A percentile compares a stretch with the other conserved stretches of the same genome.
Evolutionary conservation across 805 yeast genomes (phyloP).

Genomic region (Priceomyces castillae): DNA sequence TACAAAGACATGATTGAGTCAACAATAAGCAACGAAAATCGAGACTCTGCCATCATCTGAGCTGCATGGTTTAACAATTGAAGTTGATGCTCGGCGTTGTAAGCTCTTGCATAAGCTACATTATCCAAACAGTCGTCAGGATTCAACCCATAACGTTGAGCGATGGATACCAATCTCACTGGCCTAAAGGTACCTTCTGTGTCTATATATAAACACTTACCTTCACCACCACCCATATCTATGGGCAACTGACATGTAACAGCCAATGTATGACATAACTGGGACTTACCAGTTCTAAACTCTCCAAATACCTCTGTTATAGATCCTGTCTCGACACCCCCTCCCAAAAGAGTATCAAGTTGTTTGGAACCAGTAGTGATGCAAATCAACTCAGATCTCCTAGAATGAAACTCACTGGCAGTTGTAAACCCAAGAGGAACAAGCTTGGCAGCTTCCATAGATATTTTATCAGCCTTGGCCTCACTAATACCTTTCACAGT

Average conservation of each 20-base stretch:
- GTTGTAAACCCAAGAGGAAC: conserved; percentile 98
- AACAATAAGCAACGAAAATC: conserved; percentile 88
- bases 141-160: conserved; percentile 85
- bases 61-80: conserved; percentile 87
- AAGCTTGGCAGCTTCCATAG: conserved; percentile 76
- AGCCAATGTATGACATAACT: conserved; percentile 92
- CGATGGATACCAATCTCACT: conserved; percentile 81
- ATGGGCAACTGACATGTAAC: conserved; percentile 95
- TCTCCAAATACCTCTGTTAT: conserved; percentile 97
- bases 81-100: conserved; percentile 94
- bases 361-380: conserved; percentile 95
- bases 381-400: conserved; percentile 88
- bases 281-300: conserved; percentile 96
- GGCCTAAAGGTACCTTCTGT: conserved; percentile 98
- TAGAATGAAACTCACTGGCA: conserved; percentile 88
- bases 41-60: conserved; percentile 91
- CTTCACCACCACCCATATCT: conserved; percentile 98
- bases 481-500: conserved; percentile 91
- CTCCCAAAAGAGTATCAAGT: conserved; percentile 88
- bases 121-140: conserved; percentile 95
- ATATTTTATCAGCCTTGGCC: conserved; percentile 84
- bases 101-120: conserved; percentile 96
- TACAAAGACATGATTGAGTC: conserved; percentile 96
- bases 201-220: conserved; percentile 92
- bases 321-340: conserved; percentile 96